Evolutionary conservation across 768 basidiomycete species (phyloP).

Genomic region (Cyathus striatus): DNA sequence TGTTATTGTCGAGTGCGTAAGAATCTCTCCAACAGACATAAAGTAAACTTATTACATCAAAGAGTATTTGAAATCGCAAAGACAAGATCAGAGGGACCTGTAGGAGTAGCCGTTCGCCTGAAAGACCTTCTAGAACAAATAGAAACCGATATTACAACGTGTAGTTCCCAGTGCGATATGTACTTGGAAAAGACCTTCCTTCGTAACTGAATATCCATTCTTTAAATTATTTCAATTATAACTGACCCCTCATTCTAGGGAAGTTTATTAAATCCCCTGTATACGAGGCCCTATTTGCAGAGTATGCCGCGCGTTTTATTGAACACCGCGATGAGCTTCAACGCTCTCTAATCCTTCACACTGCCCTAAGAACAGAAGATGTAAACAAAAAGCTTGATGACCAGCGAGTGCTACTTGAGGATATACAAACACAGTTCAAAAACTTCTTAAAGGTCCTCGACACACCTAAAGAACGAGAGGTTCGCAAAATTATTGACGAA

Average conservation of each 20-base stretch:
- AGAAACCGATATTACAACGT: not conserved
- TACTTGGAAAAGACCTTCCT: not conserved
- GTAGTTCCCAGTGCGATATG: not conserved
- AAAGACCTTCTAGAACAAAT: not conserved
- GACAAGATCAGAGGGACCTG: not conserved
- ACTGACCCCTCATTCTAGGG: too few species aligned
- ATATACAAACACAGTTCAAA: too few species aligned
- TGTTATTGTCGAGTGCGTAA: not conserved
- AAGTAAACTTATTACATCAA: not conserved
- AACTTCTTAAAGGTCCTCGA: not conserved
- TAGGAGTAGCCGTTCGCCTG: too few species aligned
- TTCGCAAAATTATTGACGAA: not conserved
- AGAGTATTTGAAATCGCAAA: not conserved
- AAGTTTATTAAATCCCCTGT: not conserved
- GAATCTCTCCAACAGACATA: not conserved
- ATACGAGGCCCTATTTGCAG: not conserved
- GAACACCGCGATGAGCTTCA: not conserved
- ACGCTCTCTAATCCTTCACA: not conserved
- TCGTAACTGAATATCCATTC: too few species aligned
- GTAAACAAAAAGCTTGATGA: not conserved
- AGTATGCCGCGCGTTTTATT: not conserved
- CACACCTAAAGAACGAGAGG: not conserved
- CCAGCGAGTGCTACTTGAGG: not conserved
- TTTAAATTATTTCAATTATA: too few species aligned
- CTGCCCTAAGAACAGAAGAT: not conserved